phyloP scores from a whole-genome alignment of 2,329 filamentous ascomycete genomes.

The Sclerotinia nivalis region DNA sequence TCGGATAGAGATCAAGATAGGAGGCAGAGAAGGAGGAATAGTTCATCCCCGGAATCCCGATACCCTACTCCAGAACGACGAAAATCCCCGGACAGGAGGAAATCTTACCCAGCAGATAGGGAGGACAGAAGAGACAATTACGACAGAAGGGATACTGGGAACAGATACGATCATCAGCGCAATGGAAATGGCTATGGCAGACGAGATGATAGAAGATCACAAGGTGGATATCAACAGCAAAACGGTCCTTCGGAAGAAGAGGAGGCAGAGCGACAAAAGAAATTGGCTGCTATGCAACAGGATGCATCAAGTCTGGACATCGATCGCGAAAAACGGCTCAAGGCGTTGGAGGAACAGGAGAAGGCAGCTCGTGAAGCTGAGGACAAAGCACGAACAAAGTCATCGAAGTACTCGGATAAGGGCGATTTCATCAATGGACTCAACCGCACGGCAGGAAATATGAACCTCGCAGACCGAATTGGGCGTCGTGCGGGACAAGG shows the following conservation, averaged over 20 bases:
- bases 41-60: slow-evolving; percentile 39
- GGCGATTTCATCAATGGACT: slow-evolving; percentile 64
- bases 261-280: slow-evolving; percentile 63
- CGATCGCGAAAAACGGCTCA: slow-evolving; percentile 68
- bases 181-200: slow-evolving; percentile 35
- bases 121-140: slow-evolving; percentile 31
- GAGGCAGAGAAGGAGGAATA: slow-evolving; percentile 28
- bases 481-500: slow-evolving; percentile 49
- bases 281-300: slow-evolving; percentile 71
- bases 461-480: slow-evolving; percentile 55
- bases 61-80: slow-evolving; percentile 44
- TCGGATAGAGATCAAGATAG: background rate
- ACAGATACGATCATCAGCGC: slow-evolving; percentile 34
- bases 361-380: slow-evolving; percentile 65
- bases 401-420: slow-evolving; percentile 62
- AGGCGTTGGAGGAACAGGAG: slow-evolving; percentile 66
- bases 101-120: slow-evolving; percentile 34
- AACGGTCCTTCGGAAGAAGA: slow-evolving; percentile 32
- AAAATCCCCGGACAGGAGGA: slow-evolving; percentile 41
- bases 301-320: slow-evolving; percentile 68
- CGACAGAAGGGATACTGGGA: slow-evolving; percentile 30
- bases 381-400: slow-evolving; percentile 59
- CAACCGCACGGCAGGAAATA: slow-evolving; percentile 57
- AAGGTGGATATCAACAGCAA: slow-evolving; percentile 4
- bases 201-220: slow-evolving; percentile 35